Evolutionary conservation across 352 stramenopile species (phyloP).

Genomic region (Thraustochytrium sp.): DNA sequence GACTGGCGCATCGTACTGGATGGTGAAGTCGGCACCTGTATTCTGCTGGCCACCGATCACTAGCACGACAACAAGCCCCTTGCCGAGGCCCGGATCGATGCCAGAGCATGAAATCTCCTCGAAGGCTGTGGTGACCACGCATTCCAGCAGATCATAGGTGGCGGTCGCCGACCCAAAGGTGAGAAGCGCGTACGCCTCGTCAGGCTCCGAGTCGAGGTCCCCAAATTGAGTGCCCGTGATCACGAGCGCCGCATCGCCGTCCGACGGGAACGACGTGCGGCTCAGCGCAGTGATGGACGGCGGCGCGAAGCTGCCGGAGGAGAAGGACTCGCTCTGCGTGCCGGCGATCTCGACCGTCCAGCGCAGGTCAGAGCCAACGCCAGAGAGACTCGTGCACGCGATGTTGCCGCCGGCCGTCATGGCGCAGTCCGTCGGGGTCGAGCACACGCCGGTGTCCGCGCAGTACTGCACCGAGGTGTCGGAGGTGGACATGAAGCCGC

Average conservation of each 20-base stretch:
- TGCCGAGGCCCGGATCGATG: slow-evolving; percentile 15
- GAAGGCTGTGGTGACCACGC: not conserved
- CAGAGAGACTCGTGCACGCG: not conserved
- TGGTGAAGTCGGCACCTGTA: not conserved
- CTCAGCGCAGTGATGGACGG: not conserved
- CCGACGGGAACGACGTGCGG: not conserved
- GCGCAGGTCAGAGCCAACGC: not conserved
- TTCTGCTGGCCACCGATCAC: not conserved
- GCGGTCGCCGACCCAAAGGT: not conserved
- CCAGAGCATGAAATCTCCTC: not conserved
- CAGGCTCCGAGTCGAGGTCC: not conserved
- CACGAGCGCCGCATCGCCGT: not conserved
- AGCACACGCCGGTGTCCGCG: not conserved
- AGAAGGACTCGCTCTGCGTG: not conserved
- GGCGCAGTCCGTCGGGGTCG: not conserved
- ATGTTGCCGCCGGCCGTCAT: not conserved
- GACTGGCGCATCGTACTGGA: not conserved
- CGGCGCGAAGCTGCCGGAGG: not conserved
- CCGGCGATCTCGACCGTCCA: not conserved
- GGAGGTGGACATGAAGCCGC: not conserved
- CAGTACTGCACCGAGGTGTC: not conserved
- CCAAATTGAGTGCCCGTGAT: slow-evolving; percentile 38
- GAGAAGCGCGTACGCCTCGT: not conserved
- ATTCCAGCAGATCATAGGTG: not conserved
- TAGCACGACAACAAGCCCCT: not conserved